Conservation (phyloP, 192 early-diverging fungal genomes). For the Chytriomyces hyalinus region DNA sequence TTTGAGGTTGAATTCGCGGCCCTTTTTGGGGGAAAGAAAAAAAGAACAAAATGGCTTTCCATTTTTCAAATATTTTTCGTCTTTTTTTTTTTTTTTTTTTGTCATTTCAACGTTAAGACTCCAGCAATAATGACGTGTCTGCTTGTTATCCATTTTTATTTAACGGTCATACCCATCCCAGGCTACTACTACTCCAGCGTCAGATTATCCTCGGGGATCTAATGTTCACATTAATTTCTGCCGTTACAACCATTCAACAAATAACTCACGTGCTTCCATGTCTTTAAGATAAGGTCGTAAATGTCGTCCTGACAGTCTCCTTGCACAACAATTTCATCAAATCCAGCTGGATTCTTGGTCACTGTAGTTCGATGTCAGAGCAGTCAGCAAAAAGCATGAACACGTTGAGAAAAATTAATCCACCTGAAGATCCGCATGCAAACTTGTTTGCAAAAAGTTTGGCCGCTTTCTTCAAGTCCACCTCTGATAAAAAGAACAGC, state of each 20-base stretch:
- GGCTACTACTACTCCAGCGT: neutral
- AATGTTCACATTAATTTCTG: neutral
- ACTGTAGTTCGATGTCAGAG: conserved; percentile 52
- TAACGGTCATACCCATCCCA: too few species aligned
- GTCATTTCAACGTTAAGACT: neutral
- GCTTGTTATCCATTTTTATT: too few species aligned
- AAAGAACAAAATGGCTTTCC: conserved; percentile 11
- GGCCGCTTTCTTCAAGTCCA: conserved; percentile 96
- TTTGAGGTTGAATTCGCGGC: neutral
- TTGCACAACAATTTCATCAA: conserved; percentile 96
- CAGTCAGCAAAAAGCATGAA: neutral
- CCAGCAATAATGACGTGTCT: too few species aligned
- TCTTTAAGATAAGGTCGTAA: conserved; percentile 74
- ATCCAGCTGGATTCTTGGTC: conserved; percentile 88
- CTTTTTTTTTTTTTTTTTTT: neutral
- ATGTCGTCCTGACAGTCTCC: conserved; percentile 94
- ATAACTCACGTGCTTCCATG: conserved; percentile 68
- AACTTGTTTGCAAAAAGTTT: conserved; percentile 96
- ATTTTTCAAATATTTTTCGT: neutral
- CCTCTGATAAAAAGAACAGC: conserved; percentile 54
- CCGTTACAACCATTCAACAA: neutral
- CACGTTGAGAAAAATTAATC: neutral
- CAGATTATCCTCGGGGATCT: conserved; percentile 13
- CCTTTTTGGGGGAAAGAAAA: conserved; percentile 21
- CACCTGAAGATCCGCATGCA: conserved; percentile 85